A percentile compares a stretch with the other conserved stretches of the same genome.
phyloP scores from a whole-genome alignment of 2,329 filamentous ascomycete genomes.

The Beauveria caledonica region DNA sequence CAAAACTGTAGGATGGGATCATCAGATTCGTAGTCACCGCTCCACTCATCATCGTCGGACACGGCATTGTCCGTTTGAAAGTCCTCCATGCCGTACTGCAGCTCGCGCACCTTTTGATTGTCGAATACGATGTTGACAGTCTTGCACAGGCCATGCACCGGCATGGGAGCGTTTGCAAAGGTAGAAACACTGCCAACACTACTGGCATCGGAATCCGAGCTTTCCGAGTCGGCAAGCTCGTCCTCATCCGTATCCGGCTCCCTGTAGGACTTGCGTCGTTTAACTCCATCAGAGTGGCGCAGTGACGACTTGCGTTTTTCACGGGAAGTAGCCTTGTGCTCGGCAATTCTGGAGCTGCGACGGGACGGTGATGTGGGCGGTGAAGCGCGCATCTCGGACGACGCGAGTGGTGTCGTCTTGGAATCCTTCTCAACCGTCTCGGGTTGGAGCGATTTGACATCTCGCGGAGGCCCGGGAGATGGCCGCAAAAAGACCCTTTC shows the following conservation, averaged over 20 bases:
- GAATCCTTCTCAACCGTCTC: slow-evolving; percentile 10
- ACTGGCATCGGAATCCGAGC: slow-evolving; percentile 11
- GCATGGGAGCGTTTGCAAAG: background rate
- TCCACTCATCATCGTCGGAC: slow-evolving; percentile 49
- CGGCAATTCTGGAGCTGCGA: slow-evolving; percentile 29
- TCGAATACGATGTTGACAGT: slow-evolving; percentile 66
- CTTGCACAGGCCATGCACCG: slow-evolving; percentile 60
- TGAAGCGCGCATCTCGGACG: slow-evolving; percentile 11
- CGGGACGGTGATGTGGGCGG: slow-evolving; percentile 23
- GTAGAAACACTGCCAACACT: slow-evolving; percentile 9
- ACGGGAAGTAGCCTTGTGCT: slow-evolving; percentile 19
- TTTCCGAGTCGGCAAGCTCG: slow-evolving; percentile 23
- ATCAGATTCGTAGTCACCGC: slow-evolving; percentile 47
- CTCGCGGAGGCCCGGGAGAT: slow-evolving; percentile 29
- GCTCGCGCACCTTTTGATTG: slow-evolving; percentile 64
- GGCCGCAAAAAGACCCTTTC: slow-evolving; percentile 55
- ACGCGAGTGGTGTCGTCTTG: background rate
- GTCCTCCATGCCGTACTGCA: slow-evolving; percentile 61
- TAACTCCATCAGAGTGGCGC: background rate
- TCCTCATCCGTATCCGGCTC: slow-evolving; percentile 40
- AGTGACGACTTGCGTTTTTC: background rate
- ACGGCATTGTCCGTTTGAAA: slow-evolving; percentile 55
- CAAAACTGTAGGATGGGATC: slow-evolving; percentile 20
- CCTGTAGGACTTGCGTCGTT: slow-evolving; percentile 27
- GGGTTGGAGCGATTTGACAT: slow-evolving; percentile 17